These are phyloP conservation scores for Lunularia cruciata DNA, from an alignment of 225 moss, liverwort and hornwort genomes.

Conservation along the genomic window DNA sequence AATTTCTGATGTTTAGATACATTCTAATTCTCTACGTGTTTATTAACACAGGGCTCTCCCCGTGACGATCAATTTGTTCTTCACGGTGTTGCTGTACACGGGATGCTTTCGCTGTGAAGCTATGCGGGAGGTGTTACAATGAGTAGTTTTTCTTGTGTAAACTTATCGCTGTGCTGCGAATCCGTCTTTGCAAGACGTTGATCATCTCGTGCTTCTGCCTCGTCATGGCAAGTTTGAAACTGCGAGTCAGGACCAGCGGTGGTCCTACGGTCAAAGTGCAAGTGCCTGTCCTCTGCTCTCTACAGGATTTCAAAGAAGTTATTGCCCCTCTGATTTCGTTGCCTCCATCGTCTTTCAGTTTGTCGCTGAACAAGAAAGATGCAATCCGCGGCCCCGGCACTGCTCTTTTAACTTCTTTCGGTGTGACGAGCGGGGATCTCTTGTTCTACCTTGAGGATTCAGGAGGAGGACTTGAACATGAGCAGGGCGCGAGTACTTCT, in stretches of 20 bases:
- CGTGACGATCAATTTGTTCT: too few relatives aligned
- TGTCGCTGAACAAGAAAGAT: slow-evolving; percentile 82
- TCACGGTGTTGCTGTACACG: too few relatives aligned
- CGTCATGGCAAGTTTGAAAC: slow-evolving; percentile 68
- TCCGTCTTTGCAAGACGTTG: too few relatives aligned
- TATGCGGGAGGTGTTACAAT: too few relatives aligned
- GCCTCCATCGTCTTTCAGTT: slow-evolving; percentile 48
- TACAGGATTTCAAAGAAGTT: slow-evolving; percentile 68
- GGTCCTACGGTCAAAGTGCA: slow-evolving; percentile 71
- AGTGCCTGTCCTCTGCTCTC: slow-evolving; percentile 51
- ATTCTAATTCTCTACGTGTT: too few relatives aligned
- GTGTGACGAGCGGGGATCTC: slow-evolving; percentile 81
- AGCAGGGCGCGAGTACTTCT: slow-evolving; percentile 8
- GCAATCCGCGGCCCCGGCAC: slow-evolving; percentile 61
- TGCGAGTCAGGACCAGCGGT: slow-evolving; percentile 73
- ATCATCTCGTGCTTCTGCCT: too few relatives aligned
- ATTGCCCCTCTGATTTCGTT: slow-evolving; percentile 51
- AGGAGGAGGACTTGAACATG: slow-evolving; percentile 21
- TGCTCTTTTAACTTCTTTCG: slow-evolving; percentile 56
- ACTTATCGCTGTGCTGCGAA: too few relatives aligned
- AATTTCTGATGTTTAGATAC: too few relatives aligned
- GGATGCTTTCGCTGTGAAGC: too few relatives aligned
- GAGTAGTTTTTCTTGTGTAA: too few relatives aligned
- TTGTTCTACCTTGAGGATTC: slow-evolving; percentile 58
- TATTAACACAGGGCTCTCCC: too few relatives aligned